Evolutionary conservation across 306 rosid species (phyloP), one percentile per base, ranked within the genome.

Genomic region (Malus domestica): DNA sequence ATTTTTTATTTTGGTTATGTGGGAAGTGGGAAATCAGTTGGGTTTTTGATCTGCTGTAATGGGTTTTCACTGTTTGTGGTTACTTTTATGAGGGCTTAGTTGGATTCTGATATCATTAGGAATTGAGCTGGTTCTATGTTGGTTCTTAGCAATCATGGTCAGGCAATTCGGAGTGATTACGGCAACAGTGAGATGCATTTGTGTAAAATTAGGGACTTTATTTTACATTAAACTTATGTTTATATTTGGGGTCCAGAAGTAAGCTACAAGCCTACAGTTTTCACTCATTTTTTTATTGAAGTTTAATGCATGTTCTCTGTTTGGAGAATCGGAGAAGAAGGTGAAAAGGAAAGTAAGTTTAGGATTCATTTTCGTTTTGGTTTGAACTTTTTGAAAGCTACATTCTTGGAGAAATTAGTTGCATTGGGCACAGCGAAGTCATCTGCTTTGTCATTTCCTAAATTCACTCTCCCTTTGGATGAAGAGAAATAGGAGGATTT

Each of bases 61-160:
- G 78, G 67, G 79, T 70, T 73, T 86, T 72, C 68, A 78, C 85
- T 88, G 86, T 88, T 76, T 78, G 63, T 80, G 57, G 63, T 67
- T 78, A 16, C 55, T 85, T 82, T 74, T 18, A 71, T 68, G 82
- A 15, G 3, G 80, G 86, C 59, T 61, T 33, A 64, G 70, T 85
- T 77, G 20, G 83, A 72, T 69, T 82, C 78, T 78, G 59, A 58
- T 60, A 78, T 27, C 80, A 75, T 85, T 76, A 68, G 79, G 70
- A 72, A 84, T 80, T 76, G 54, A 68, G 74, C 57, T 51, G 32
- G 3, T 35, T 35, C 55, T 83, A 80, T 83, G 71, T 69, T 70
- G 57, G 29, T 42, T 73, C 30, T 45, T 65, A 44, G 63, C 32
- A 75, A 65, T 71, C 68, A 14, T 42, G 58, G 44, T n/a, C 69